Percentiles rank a stretch among this genome's conserved stretches.
Conservation (phyloP, 2,329 filamentous ascomycete species). For the Penicillium sp. region DNA sequence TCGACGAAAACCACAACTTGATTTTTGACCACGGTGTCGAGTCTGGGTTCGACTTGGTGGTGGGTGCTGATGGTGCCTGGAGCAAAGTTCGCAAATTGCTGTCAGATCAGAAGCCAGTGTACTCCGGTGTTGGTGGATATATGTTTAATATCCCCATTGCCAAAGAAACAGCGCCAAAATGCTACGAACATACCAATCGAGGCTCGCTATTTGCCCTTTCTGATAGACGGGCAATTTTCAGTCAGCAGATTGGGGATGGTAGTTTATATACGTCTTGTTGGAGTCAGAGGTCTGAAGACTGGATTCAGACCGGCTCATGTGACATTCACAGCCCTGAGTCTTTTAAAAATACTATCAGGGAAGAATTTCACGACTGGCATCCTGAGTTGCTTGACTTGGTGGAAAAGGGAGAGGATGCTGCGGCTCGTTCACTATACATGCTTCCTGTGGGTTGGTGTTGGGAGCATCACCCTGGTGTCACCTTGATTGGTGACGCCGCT, state of each 20-base stretch:
- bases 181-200: slow-evolving; percentile 12
- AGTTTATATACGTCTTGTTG: slow-evolving; percentile 12
- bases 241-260: slow-evolving; percentile 23
- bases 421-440: slow-evolving; percentile 20
- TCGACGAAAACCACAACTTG: slow-evolving; percentile 9
- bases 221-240: slow-evolving; percentile 23
- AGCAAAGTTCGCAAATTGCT: slow-evolving; percentile 27
- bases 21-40: slow-evolving; percentile 16
- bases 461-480: slow-evolving; percentile 22
- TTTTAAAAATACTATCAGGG: neutral
- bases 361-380: slow-evolving; percentile 10
- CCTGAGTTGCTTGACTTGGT: slow-evolving; percentile 20
- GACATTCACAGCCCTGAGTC: neutral
- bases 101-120: slow-evolving; percentile 23
- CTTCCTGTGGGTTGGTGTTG: slow-evolving; percentile 26
- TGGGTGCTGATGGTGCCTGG: slow-evolving; percentile 32
- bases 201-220: slow-evolving; percentile 25
- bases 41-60: slow-evolving; percentile 25
- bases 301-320: slow-evolving; percentile 6
- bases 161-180: slow-evolving; percentile 16
- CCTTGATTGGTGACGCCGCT: slow-evolving; percentile 29
- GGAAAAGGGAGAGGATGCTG: slow-evolving; percentile 7
- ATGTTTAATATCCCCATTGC: slow-evolving; percentile 21
- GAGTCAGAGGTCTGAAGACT: slow-evolving; percentile 4
- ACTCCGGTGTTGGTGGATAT: slow-evolving; percentile 21